A percentile compares a stretch with the other conserved stretches of the same genome.
These are phyloP conservation scores for Eucalyptus globulus DNA, from an alignment of 345 rosid genomes.

Conservation along the genomic window DNA sequence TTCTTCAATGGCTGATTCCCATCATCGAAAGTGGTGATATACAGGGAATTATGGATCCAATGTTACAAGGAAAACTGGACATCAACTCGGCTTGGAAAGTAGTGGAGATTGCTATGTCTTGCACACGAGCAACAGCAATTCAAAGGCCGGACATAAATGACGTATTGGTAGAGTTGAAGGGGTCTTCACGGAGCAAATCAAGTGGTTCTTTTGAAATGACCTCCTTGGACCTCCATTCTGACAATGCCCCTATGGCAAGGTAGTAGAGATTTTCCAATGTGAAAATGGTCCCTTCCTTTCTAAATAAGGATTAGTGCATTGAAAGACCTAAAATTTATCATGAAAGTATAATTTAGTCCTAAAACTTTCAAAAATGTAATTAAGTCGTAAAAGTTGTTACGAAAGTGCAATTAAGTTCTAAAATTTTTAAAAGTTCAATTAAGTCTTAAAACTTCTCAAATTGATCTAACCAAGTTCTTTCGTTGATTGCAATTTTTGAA, in stretches of 20 bases:
- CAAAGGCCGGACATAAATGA: constrained; percentile 33
- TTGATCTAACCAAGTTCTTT: too few relatives aligned
- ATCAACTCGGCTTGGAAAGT: constrained; percentile 32
- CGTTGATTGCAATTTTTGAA: too few relatives aligned
- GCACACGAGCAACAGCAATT: constrained; percentile 7
- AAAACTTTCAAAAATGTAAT: too few relatives aligned
- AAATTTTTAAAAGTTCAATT: too few relatives aligned
- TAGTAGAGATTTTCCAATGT: not conserved
- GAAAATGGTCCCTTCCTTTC: not conserved
- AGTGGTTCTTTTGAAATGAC: not conserved
- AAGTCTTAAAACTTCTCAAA: too few relatives aligned
- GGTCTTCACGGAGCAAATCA: not conserved
- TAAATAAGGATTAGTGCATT: not conserved
- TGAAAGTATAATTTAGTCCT: too few relatives aligned
- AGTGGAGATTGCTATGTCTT: constrained; percentile 37
- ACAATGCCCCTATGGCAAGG: not conserved
- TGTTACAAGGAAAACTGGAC: constrained; percentile 20
- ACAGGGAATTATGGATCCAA: constrained; percentile 32
- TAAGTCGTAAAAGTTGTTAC: too few relatives aligned
- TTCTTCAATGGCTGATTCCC: constrained; percentile 26
- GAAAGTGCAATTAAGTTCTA: too few relatives aligned
- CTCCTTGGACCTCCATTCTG: not conserved
- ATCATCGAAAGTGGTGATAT: constrained; percentile 31
- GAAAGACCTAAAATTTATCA: too few relatives aligned
- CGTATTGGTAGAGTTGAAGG: constrained; percentile 22